Percentiles rank a stretch among this genome's conserved stretches.
Evolutionary conservation across 176 grass and related monocot genomes (phyloP).

Genomic region (Oryza meyeriana): DNA sequence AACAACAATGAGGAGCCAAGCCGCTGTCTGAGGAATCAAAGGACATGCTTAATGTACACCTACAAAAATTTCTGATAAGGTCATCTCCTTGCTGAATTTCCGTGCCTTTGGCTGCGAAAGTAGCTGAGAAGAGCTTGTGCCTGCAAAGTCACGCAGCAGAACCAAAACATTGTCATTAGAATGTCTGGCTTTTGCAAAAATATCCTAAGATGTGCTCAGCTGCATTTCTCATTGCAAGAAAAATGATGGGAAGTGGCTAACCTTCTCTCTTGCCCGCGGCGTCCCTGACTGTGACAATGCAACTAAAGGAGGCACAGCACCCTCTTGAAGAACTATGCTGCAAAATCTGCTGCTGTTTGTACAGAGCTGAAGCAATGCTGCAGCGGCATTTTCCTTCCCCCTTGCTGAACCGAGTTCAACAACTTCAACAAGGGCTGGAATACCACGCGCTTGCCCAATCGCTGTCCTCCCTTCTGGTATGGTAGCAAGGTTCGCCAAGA

Average conservation of each 20-base stretch:
- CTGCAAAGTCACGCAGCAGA: slow-evolving; percentile 38
- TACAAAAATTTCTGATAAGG: slow-evolving; percentile 18
- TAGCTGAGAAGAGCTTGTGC: slow-evolving; percentile 92
- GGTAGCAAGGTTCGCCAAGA: slow-evolving; percentile 89
- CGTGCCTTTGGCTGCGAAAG: slow-evolving; percentile 92
- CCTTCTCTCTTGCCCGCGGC: slow-evolving; percentile 89
- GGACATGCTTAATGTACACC: slow-evolving; percentile 42
- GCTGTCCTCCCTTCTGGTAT: slow-evolving; percentile 87
- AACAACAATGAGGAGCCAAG: not conserved
- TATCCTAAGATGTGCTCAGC: not conserved
- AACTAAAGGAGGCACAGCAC: slow-evolving; percentile 84
- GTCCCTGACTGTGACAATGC: slow-evolving; percentile 94
- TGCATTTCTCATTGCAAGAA: not conserved
- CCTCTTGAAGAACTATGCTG: slow-evolving; percentile 94
- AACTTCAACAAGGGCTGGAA: slow-evolving; percentile 86
- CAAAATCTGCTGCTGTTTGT: slow-evolving; percentile 92
- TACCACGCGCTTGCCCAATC: slow-evolving; percentile 75
- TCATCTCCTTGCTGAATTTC: slow-evolving; percentile 61
- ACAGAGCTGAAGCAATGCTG: slow-evolving; percentile 85
- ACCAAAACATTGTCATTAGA: not conserved
- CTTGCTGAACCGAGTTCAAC: slow-evolving; percentile 91
- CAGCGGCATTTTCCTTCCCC: slow-evolving; percentile 91
- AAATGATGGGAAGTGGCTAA: slow-evolving; percentile 12
- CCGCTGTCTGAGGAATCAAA: not conserved
- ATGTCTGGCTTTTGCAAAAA: not conserved